Evolutionary conservation across 768 basidiomycete genomes (phyloP).

Genomic region (Fomitopsis serialis): DNA sequence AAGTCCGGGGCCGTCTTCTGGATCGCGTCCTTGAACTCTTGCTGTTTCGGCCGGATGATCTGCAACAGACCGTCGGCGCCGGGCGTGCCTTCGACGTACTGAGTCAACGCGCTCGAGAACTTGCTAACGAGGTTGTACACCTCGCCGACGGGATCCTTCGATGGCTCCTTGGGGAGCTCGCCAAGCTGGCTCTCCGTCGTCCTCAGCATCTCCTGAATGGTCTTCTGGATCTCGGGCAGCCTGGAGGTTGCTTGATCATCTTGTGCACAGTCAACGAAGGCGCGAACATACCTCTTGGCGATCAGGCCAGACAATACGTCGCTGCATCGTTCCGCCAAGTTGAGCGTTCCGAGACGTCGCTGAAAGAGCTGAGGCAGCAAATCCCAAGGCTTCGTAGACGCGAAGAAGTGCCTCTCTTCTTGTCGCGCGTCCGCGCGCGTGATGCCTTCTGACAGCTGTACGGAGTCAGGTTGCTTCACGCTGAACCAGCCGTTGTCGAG

Average conservation of each 20-base stretch:
- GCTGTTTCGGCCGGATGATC: slow-evolving; percentile 43
- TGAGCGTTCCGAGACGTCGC: slow-evolving; percentile 48
- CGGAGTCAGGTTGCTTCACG: slow-evolving; percentile 40
- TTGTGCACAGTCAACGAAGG: background rate
- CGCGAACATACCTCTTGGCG: slow-evolving; percentile 41
- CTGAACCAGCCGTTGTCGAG: slow-evolving; percentile 54
- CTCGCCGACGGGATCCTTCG: slow-evolving; percentile 49
- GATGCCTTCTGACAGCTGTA: slow-evolving; percentile 42
- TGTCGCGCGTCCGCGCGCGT: slow-evolving; percentile 57
- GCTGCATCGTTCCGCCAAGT: slow-evolving; percentile 54
- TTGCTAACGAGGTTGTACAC: slow-evolving; percentile 40
- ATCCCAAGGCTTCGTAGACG: slow-evolving; percentile 46
- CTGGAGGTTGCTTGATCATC: slow-evolving; percentile 26
- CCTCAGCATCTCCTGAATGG: slow-evolving; percentile 41
- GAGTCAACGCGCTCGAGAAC: slow-evolving; percentile 42
- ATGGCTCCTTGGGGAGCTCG: slow-evolving; percentile 44
- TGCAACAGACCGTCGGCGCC: slow-evolving; percentile 51
- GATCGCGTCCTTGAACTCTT: slow-evolving; percentile 42
- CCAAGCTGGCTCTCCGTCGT: slow-evolving; percentile 29
- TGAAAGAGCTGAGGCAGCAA: slow-evolving; percentile 44
- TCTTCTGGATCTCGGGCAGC: slow-evolving; percentile 56
- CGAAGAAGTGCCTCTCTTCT: slow-evolving; percentile 55
- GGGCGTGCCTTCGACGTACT: slow-evolving; percentile 48
- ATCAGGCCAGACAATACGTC: slow-evolving; percentile 58
- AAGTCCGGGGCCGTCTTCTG: slow-evolving; percentile 54